These are phyloP conservation scores for Medicago lupulina DNA, from an alignment of 306 rosid species.

Conservation along the genomic window DNA sequence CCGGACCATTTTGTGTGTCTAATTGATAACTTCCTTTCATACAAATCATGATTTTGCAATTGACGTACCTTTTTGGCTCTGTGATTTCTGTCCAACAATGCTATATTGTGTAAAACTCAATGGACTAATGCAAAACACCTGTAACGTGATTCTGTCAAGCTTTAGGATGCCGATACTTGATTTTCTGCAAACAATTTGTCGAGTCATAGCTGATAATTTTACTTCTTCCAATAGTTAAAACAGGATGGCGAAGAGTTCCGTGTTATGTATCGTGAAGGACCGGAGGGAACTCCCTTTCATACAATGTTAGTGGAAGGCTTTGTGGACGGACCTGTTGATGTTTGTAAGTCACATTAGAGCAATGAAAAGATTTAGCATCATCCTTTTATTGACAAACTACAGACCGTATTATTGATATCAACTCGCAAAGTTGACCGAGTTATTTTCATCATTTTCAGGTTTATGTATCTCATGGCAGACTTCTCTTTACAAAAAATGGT, in stretches of 20 bases:
- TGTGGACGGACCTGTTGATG: conserved; percentile 84
- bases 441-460: conserved; percentile 62
- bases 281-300: conserved; percentile 84
- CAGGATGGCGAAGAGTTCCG: conserved; percentile 90
- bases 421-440: conserved; percentile 10
- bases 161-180: conserved; percentile 9
- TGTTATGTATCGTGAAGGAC: conserved; percentile 95
- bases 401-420: conserved; percentile 20
- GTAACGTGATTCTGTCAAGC: conserved; percentile 16
- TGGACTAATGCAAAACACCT: conserved; percentile 21
- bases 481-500: conserved; percentile 84
- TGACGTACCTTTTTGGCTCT: conserved; percentile 18
- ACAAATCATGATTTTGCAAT: conserved; percentile 25
- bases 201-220: conserved; percentile 15
- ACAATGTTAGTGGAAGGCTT: conserved; percentile 90
- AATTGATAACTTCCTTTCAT: conserved; percentile 12
- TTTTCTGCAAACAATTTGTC: neutral
- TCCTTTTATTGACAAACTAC: conserved; percentile 31
- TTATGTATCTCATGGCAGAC: conserved; percentile 86
- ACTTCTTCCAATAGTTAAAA: conserved; percentile 70
- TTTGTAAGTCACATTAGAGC: conserved; percentile 65
- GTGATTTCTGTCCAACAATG: conserved; percentile 21
- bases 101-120: conserved; percentile 23
- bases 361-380: conserved; percentile 13
- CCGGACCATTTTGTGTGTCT: conserved; percentile 4